phyloP scores from a whole-genome alignment of 176 grass and related monocot species.

The Chrysopogon serrulatus region DNA sequence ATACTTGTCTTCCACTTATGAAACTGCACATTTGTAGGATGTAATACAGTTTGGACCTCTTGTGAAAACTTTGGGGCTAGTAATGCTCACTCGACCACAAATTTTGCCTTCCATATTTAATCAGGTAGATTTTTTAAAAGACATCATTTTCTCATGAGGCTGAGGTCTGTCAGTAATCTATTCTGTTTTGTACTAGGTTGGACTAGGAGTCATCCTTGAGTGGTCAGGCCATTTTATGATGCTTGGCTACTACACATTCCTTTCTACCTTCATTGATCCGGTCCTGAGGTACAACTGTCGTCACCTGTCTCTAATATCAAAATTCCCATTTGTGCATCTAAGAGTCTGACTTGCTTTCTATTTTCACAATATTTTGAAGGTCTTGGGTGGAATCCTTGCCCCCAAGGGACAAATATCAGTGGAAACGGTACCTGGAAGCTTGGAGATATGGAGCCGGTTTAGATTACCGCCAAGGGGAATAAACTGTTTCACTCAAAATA shows the following conservation, averaged over 20 bases:
- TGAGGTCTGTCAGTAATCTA: constrained; percentile 2
- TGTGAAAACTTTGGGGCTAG: constrained; percentile 77
- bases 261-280: constrained; percentile 64
- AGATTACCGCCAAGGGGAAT: constrained; percentile 72
- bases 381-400: constrained; percentile 67
- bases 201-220: constrained; percentile 71
- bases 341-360: not conserved
- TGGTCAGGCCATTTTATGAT: constrained; percentile 90
- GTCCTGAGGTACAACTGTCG: constrained; percentile 40
- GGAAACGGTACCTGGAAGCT: constrained; percentile 79
- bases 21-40: constrained; percentile 48
- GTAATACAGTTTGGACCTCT: constrained; percentile 95
- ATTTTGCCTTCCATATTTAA: constrained; percentile 92
- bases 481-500: not conserved
- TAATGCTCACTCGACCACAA: constrained; percentile 68
- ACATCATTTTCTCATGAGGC: not conserved
- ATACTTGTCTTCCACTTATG: not conserved
- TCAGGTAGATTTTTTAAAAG: constrained; percentile 37
- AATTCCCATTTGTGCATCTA: not conserved
- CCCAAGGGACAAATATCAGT: constrained; percentile 61
- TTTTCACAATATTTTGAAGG: constrained; percentile 28
- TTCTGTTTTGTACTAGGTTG: constrained; percentile 54
- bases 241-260: constrained; percentile 89
- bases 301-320: constrained; percentile 12
- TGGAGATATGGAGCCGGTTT: constrained; percentile 96